A percentile compares a stretch with the other conserved stretches of the same genome.
phyloP scores from a whole-genome alignment of 257 asterid species.

The Fraxinus excelsior region DNA sequence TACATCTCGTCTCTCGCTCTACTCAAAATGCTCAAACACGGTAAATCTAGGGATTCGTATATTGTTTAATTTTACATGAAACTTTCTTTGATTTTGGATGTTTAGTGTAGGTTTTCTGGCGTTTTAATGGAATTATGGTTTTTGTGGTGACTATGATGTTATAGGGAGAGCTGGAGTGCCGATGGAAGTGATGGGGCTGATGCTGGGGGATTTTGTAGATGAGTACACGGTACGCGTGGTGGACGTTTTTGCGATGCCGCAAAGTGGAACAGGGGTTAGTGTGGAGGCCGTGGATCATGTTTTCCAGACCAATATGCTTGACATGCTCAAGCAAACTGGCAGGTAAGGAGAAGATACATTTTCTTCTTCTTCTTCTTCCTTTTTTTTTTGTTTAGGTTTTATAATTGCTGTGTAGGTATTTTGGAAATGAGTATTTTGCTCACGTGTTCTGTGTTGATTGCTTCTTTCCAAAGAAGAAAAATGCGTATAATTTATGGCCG shows the following conservation, averaged over 20 bases:
- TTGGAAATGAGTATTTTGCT: no score
- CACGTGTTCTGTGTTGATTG: not conserved
- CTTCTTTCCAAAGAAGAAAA: not conserved
- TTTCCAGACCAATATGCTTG: conserved; percentile 96
- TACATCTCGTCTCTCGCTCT: conserved; percentile 95
- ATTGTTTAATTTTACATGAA: not conserved
- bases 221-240: conserved; percentile 97
- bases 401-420: not conserved
- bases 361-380: not conserved
- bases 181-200: conserved; percentile 98
- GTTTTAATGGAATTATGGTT: conserved; percentile 22
- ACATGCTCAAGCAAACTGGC: conserved; percentile 98
- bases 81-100: not conserved
- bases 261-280: conserved; percentile 98
- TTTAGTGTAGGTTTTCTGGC: not conserved
- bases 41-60: conserved; percentile 61
- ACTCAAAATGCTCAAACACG: conserved; percentile 96
- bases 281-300: conserved; percentile 99
- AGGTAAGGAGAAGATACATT: conserved; percentile 41
- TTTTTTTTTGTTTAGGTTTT: not conserved
- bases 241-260: conserved; percentile 99
- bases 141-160: conserved; percentile 10
- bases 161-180: conserved; percentile 98
- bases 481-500: not conserved
- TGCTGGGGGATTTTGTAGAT: conserved; percentile 96